Evolutionary conservation across 2,329 filamentous ascomycete genomes (phyloP), one percentile per base, ranked within the genome.

Genomic region (Neofusicoccum parvum): DNA sequence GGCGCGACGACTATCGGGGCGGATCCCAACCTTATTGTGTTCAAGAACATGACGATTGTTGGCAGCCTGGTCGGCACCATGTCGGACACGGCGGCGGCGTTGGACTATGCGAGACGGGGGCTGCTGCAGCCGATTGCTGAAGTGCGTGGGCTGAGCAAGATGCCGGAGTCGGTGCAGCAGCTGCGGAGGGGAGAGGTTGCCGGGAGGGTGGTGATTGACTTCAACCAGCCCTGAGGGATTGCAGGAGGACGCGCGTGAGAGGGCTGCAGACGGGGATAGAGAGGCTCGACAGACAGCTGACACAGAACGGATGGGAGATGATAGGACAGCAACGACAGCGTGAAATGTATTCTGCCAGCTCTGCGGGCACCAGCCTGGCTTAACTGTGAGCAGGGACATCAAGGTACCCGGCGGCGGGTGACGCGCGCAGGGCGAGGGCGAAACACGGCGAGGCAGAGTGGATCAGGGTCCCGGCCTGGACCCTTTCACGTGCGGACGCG

Each of bases 181-280:
- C 70, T 86, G 68, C 76, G 76, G 63, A 76, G 75, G 45, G 83
- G 83, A 0, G 77, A 86, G 69, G 79, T 86, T 50, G 81, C 83
- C 7, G 84, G 84, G 1, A 74, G 84, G 17, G 80, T 83, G 49
- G 84, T 86, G 12, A 78, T 86, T 20, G 81, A 85, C 69, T 86
- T 86, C 68, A 84, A 86, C 67, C 75, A 72, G 69, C 70, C 73
- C 37, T 75, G 60, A 65, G 41, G 7, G 12, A 10, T 5, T 12
- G 39, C 11, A n/a, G 12, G 51, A 45, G 43, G n/a, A 17, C n/a
- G 43, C 14, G 14, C 15, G n/a, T n/a, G 43, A 45, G 14, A 39
- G 11, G 14, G 37, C 10, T 39, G 37, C 37, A 32, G 27, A 32
- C 17, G 20, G 11, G 17, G 20, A 27, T 5, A 36, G 11, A 51